Conservation (phyloP, 108 stramenopile species). For the Chaetoceros muelleri region DNA sequence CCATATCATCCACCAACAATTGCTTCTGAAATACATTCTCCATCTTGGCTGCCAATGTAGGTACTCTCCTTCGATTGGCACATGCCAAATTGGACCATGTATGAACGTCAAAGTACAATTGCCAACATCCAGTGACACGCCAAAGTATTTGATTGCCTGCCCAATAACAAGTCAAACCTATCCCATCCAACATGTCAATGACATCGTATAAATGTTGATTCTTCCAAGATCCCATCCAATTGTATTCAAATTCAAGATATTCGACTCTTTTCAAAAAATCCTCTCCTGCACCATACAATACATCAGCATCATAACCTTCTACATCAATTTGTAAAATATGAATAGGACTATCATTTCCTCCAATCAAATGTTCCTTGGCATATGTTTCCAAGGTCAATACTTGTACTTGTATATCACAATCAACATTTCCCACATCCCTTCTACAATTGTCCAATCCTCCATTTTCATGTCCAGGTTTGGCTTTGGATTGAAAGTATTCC, state of each 20-base stretch:
- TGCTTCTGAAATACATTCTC: constrained; percentile 34
- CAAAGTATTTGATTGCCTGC: constrained; percentile 12
- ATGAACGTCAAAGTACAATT: constrained; percentile 21
- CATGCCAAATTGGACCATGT: constrained; percentile 65
- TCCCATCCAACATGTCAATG: constrained; percentile 5
- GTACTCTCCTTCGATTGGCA: constrained; percentile 26
- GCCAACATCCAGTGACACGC: constrained; percentile 14
- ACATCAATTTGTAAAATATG: constrained; percentile 18
- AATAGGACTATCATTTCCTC: neutral
- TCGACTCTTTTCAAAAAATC: constrained; percentile 5
- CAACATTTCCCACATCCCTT: neutral
- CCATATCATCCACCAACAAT: too few relatives aligned
- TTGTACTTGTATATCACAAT: neutral
- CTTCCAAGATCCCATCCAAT: constrained; percentile 24
- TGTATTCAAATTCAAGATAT: constrained; percentile 28
- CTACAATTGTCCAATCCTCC: constrained; percentile 15
- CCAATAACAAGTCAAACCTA: constrained; percentile 20
- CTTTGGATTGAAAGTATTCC: constrained; percentile 13
- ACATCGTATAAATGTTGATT: constrained; percentile 5
- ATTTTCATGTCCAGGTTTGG: constrained; percentile 9
- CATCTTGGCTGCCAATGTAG: constrained; percentile 28
- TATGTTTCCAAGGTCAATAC: neutral
- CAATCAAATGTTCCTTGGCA: neutral
- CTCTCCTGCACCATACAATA: constrained; percentile 11
- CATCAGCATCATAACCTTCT: constrained; percentile 19